These are phyloP conservation scores for Xylariaceae sp. DNA, from an alignment of 2,329 filamentous ascomycete species.

Conservation along the genomic window DNA sequence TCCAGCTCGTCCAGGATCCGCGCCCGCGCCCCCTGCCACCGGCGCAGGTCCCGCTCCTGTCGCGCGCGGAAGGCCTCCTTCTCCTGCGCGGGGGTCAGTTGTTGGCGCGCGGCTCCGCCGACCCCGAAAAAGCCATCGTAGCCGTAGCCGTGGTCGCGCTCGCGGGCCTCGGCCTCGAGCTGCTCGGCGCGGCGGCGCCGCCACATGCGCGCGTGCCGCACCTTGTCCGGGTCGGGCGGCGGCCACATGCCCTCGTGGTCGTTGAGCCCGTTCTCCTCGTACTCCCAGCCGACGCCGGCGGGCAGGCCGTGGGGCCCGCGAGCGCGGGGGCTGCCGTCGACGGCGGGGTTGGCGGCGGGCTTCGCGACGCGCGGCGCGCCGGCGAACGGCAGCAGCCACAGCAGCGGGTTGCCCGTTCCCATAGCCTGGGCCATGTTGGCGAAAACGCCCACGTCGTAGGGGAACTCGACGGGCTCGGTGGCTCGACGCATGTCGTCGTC, in stretches of 20 bases:
- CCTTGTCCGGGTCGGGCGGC: conserved; percentile 54
- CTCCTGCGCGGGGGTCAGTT: conserved; percentile 33
- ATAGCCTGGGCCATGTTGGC: conserved; percentile 68
- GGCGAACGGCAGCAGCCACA: conserved; percentile 65
- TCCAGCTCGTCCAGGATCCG: conserved; percentile 43
- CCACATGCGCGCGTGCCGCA: conserved; percentile 33
- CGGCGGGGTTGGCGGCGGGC: conserved; percentile 14
- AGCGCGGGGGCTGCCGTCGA: conserved; percentile 12
- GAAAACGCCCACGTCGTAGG: conserved; percentile 73
- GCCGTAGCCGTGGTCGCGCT: conserved; percentile 19
- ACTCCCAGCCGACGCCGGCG: conserved; percentile 44
- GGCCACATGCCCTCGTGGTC: conserved; percentile 54
- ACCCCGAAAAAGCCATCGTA: too few species aligned
- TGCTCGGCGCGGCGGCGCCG: conserved; percentile 28
- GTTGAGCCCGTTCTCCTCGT: conserved; percentile 73
- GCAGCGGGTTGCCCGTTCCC: conserved; percentile 57
- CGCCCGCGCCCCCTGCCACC: conserved; percentile 25
- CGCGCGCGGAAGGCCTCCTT: conserved; percentile 42
- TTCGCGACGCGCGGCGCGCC: conserved; percentile 36
- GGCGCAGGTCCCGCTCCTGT: conserved; percentile 39
- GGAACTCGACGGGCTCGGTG: conserved; percentile 63
- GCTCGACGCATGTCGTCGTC: conserved; percentile 29
- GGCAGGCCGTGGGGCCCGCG: conserved; percentile 7
- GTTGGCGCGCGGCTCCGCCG: conserved; percentile 3
- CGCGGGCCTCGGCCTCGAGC: conserved; percentile 12